These are phyloP conservation scores for Solanum chmielewskii DNA, from an alignment of 257 asterid genomes.

Conservation along the genomic window DNA sequence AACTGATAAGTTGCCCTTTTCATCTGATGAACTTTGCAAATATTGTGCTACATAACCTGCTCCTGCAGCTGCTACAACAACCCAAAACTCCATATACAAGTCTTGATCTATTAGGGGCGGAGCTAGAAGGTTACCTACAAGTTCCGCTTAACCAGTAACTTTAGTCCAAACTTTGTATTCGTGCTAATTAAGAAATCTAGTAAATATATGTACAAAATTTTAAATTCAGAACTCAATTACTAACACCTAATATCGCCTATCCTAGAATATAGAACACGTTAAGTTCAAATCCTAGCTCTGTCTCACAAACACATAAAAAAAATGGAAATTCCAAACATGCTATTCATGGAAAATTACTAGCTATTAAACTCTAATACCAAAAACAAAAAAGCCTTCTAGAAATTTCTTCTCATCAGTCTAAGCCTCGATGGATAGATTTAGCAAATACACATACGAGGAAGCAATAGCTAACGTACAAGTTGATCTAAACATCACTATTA, in stretches of 20 bases:
- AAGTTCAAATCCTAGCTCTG: background rate
- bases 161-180: background rate
- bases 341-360: background rate
- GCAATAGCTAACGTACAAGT: background rate
- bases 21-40: constrained; percentile 33
- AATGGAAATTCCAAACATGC: background rate
- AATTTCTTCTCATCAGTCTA: background rate
- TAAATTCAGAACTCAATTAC: background rate
- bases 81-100: constrained; percentile 61
- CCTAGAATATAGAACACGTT: background rate
- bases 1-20: constrained; percentile 18
- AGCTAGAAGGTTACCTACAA: background rate
- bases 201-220: background rate
- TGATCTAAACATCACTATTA: background rate
- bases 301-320: too few relatives aligned
- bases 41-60: constrained; percentile 62
- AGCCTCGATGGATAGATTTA: background rate
- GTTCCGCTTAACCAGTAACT: background rate
- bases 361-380: background rate
- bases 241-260: background rate
- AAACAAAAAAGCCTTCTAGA: background rate
- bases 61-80: constrained; percentile 78
- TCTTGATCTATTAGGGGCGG: background rate
- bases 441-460: background rate
- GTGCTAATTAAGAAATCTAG: too few relatives aligned